Evolutionary conservation across 495 filamentous ascomycete species (phyloP), one percentile per base, ranked within the genome.

Genomic region (Hypoxylon trugodes): DNA sequence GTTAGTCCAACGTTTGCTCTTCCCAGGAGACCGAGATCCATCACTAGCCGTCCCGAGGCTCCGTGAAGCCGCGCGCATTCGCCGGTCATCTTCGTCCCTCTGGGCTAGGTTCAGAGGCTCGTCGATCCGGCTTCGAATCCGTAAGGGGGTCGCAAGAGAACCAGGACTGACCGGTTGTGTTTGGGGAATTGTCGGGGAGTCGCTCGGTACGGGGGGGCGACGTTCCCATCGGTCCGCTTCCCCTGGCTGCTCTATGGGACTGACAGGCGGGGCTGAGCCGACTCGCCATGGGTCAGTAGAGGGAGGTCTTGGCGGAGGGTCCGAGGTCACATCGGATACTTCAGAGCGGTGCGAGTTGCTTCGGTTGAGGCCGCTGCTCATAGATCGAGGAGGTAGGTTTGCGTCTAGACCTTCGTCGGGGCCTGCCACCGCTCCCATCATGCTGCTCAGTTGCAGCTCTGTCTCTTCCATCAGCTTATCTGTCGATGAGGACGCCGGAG

Each of bases 171-270:
- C 58, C 36, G 68, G 49, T 53, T 73, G 70, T 40, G 61, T 53
- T 38, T 61, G 57, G 25, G 70, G 70, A 19, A 73, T 73, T 2
- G 70, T 73, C 26, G 70, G 70, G 46, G 70, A 73, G 51, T 73
- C 70, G 25, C 40, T 55, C 18, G 51, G 49, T 18, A 65, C 54
- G 3, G 55, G 64, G 26, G 55, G 67, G 4, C 51, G 64, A 52
- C 54, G 70, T 30, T 70, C 70, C 54, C 37, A 66, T 47, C 40
- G 22, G 25, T 70, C 70, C 45, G 47, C 66, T 38, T 70, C 70
- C 48, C 62, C 64, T 40, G 58, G 54, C 21, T 68, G 60, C 8
- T 67, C 64, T 21, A 62, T 51, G 37, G 63, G 66, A 56, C 59
- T 67, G 52, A 64, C 46, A 32, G 64, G 53, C 65, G 68, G 65